Percentiles rank a stretch among this genome's conserved stretches.
Conservation (phyloP, 306 rosid species). For the Trichosanthes truncata region DNA sequence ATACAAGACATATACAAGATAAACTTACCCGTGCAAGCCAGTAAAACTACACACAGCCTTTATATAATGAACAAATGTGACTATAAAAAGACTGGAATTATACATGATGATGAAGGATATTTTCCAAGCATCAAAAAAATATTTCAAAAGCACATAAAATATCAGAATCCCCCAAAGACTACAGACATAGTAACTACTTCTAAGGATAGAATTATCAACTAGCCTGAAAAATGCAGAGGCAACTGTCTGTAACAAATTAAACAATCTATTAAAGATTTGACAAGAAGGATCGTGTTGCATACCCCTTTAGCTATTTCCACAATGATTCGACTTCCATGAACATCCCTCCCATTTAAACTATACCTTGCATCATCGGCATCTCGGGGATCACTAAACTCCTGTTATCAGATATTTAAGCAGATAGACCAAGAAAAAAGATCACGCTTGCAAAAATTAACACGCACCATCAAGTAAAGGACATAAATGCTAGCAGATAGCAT, state of each 20-base stretch:
- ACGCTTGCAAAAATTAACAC: slow-evolving; percentile 4
- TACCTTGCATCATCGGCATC: slow-evolving; percentile 50
- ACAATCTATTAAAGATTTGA: not conserved
- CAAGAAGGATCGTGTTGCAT: not conserved
- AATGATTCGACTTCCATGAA: slow-evolving; percentile 35
- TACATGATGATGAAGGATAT: not conserved
- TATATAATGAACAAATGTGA: not conserved
- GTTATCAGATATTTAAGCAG: not conserved
- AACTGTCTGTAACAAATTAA: not conserved
- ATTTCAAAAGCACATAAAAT: not conserved
- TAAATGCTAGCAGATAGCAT: not conserved
- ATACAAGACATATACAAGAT: not conserved
- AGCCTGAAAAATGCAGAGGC: not conserved
- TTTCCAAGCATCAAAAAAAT: not conserved
- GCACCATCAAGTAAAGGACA: not conserved
- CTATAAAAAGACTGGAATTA: not conserved
- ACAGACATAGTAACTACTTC: not conserved
- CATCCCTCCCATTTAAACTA: slow-evolving; percentile 33
- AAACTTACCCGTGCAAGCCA: no score
- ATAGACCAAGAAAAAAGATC: slow-evolving; percentile 3
- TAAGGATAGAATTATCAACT: not conserved
- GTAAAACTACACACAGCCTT: not conserved
- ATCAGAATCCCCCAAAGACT: no score
- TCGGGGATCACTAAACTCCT: slow-evolving; percentile 21
- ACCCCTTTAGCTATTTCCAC: slow-evolving; percentile 44